phyloP scores from a whole-genome alignment of 495 filamentous ascomycete genomes.

The Thozetella sp. region DNA sequence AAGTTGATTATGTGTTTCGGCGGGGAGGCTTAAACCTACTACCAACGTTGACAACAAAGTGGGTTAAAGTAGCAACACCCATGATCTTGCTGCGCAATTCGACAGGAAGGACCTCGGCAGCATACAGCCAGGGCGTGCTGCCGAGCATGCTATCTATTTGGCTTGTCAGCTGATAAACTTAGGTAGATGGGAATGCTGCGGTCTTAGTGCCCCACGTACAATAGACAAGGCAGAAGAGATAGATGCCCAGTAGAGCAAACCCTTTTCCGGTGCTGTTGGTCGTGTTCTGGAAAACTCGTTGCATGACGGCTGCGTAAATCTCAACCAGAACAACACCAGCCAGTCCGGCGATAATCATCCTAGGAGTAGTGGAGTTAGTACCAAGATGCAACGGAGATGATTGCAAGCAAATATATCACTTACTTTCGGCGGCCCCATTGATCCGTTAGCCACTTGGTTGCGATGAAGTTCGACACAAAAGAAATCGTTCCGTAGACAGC shows the following conservation, averaged over 20 bases:
- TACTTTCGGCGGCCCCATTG: conserved; percentile 63
- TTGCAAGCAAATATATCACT: conserved; percentile 7
- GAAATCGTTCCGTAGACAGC: conserved; percentile 58
- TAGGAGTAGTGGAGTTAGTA: conserved; percentile 11
- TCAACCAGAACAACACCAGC: conserved; percentile 52
- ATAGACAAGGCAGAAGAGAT: conserved; percentile 58
- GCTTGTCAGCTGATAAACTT: conserved; percentile 8
- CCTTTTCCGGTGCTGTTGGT: conserved; percentile 58
- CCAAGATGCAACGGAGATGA: conserved; percentile 3
- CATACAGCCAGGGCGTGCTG: conserved; percentile 63
- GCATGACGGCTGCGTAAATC: conserved; percentile 63
- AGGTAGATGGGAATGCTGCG: too few species aligned
- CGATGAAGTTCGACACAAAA: conserved; percentile 53
- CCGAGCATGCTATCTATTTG: conserved; percentile 56
- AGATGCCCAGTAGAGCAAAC: conserved; percentile 63
- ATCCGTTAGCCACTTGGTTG: conserved; percentile 56
- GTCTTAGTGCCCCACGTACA: conserved; percentile 40
- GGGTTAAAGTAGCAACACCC: conserved; percentile 57
- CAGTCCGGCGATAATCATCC: conserved; percentile 56
- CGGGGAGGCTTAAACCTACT: too few species aligned
- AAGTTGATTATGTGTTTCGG: too few species aligned
- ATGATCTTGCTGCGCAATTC: conserved; percentile 60
- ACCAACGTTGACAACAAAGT: conserved; percentile 61
- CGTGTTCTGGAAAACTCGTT: conserved; percentile 55
- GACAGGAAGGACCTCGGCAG: conserved; percentile 60